Evolutionary conservation across 1,284 basidiomycete species (phyloP).

Genomic region (Tilletia indica): DNA sequence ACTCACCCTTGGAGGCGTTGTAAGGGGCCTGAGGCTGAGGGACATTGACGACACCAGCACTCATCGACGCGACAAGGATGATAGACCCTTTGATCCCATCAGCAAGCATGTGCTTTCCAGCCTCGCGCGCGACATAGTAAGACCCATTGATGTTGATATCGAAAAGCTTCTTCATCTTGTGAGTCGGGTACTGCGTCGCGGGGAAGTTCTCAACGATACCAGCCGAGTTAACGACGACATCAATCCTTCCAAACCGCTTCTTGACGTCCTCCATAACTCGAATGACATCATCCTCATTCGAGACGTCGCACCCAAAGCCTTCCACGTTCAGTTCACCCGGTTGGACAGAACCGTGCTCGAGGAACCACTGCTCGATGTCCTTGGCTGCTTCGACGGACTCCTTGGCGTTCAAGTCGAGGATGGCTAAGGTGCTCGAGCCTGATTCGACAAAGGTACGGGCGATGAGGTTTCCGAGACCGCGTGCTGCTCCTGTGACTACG

Average conservation of each 20-base stretch:
- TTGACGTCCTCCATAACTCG: slow-evolving; percentile 34
- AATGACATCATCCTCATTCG: slow-evolving; percentile 64
- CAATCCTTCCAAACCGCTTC: slow-evolving; percentile 74
- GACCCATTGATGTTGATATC: slow-evolving; percentile 90
- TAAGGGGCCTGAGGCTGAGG: slow-evolving; percentile 84
- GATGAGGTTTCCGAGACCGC: slow-evolving; percentile 62
- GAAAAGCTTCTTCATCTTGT: slow-evolving; percentile 66
- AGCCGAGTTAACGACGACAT: slow-evolving; percentile 60
- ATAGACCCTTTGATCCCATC: slow-evolving; percentile 70
- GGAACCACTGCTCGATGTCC: slow-evolving; percentile 68
- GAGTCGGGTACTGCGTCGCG: slow-evolving; percentile 69
- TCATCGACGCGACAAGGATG: slow-evolving; percentile 86
- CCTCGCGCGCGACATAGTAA: slow-evolving; percentile 83
- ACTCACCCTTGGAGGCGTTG: slow-evolving; percentile 69
- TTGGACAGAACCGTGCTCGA: slow-evolving; percentile 64
- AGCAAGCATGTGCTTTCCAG: slow-evolving; percentile 66
- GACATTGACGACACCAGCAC: slow-evolving; percentile 69
- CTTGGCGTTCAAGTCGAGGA: slow-evolving; percentile 77
- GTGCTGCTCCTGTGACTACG: slow-evolving; percentile 88
- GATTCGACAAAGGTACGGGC: slow-evolving; percentile 78
- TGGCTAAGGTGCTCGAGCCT: slow-evolving; percentile 77
- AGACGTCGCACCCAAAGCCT: slow-evolving; percentile 82
- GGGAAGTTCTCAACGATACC: slow-evolving; percentile 89
- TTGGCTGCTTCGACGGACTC: slow-evolving; percentile 72
- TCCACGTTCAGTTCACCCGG: slow-evolving; percentile 69